Conservation (phyloP, 1,284 basidiomycete species). For the Apiotrichum laibachii region DNA sequence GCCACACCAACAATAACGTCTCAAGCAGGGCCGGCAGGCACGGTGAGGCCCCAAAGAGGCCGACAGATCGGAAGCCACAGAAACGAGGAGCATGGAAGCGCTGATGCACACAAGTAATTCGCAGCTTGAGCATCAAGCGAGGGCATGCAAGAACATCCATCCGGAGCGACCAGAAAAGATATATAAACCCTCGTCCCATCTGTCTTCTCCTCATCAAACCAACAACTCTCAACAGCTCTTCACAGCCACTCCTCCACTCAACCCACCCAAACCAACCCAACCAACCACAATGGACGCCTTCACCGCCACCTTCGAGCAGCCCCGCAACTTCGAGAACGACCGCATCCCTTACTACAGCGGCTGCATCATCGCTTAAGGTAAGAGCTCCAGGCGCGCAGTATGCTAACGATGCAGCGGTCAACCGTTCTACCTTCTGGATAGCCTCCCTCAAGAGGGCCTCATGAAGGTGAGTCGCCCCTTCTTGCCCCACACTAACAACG, state of each 20-base stretch:
- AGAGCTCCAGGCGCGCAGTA: not conserved
- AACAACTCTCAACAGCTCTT: constrained; percentile 9
- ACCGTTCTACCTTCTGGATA: not conserved
- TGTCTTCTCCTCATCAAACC: constrained; percentile 1
- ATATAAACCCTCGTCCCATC: not conserved
- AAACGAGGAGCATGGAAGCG: too few species aligned
- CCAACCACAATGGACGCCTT: constrained; percentile 47
- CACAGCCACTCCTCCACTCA: not conserved
- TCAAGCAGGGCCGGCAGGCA: not conserved
- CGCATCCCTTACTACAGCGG: not conserved
- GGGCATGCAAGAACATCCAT: too few species aligned
- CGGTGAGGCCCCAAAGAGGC: not conserved
- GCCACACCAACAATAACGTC: not conserved
- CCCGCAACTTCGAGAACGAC: constrained; percentile 25
- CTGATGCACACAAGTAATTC: too few species aligned
- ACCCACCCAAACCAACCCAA: constrained; percentile 13
- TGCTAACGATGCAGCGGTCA: not conserved
- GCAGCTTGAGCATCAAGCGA: not conserved
- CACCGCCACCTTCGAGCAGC: constrained; percentile 35
- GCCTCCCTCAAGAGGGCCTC: too few species aligned
- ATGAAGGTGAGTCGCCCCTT: too few species aligned
- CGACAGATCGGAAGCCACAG: not conserved
- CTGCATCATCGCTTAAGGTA: constrained; percentile 28
- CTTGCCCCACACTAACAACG: too few species aligned
- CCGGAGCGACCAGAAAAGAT: not conserved